phyloP scores from a whole-genome alignment of 2,329 filamentous ascomycete genomes.

The Fusarium lateritium region DNA sequence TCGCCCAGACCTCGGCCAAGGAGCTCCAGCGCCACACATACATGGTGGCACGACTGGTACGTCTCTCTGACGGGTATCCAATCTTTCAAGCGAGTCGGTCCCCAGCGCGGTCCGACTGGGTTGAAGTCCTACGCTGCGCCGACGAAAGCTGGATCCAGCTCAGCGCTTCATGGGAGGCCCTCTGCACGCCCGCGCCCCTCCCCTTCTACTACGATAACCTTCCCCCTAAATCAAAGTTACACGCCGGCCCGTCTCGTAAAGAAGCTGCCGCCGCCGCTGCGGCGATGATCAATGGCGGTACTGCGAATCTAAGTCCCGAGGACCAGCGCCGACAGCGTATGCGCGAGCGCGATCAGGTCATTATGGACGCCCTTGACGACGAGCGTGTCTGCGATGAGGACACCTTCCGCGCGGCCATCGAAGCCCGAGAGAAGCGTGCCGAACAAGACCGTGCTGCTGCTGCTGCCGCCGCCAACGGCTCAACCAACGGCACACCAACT shows the following conservation, averaged over 20 bases:
- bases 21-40: slow-evolving; percentile 85
- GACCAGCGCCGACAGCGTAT: slow-evolving; percentile 71
- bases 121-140: slow-evolving; percentile 77
- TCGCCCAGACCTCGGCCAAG: slow-evolving; percentile 83
- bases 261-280: slow-evolving; percentile 45
- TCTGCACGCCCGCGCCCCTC: slow-evolving; percentile 75
- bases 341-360: slow-evolving; percentile 75
- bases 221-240: slow-evolving; percentile 2
- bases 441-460: slow-evolving; percentile 58
- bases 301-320: slow-evolving; percentile 53
- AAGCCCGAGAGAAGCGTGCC: slow-evolving; percentile 70
- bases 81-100: slow-evolving; percentile 82
- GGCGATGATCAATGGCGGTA: slow-evolving; percentile 33
- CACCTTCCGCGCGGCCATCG: slow-evolving; percentile 74
- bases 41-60: slow-evolving; percentile 82
- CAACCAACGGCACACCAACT: neutral
- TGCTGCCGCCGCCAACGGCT: slow-evolving; percentile 5
- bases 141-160: slow-evolving; percentile 80
- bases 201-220: slow-evolving; percentile 51
- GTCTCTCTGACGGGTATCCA: slow-evolving; percentile 84
- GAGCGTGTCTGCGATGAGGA: slow-evolving; percentile 78
- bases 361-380: slow-evolving; percentile 77
- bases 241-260: slow-evolving; percentile 12
- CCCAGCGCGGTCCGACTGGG: slow-evolving; percentile 84
- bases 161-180: slow-evolving; percentile 75